A percentile compares a stretch with the other conserved stretches of the same genome.
phyloP scores from a whole-genome alignment of 768 basidiomycete genomes.

The Roridomyces roridus region DNA sequence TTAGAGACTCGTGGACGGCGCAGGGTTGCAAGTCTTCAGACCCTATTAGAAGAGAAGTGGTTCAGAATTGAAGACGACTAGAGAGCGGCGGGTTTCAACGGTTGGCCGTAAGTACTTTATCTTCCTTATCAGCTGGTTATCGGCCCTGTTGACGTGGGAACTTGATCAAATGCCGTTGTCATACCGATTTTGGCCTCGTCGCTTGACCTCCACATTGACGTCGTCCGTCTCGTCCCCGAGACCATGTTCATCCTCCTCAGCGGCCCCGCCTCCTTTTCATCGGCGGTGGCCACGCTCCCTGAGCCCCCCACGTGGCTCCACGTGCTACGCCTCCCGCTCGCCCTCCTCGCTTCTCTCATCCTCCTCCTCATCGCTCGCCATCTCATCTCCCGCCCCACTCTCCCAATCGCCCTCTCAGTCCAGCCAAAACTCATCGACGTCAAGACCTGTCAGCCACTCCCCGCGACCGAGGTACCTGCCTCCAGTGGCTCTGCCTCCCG shows the following conservation, averaged over 20 bases:
- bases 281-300: neutral
- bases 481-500: neutral
- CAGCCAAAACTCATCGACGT: neutral
- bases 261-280: neutral
- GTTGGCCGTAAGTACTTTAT: too few relatives aligned
- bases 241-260: constrained; percentile 18
- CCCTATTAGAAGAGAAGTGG: too few relatives aligned
- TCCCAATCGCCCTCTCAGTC: neutral
- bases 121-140: too few relatives aligned
- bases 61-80: too few relatives aligned
- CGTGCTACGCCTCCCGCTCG: neutral
- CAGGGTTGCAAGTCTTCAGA: too few relatives aligned
- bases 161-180: too few relatives aligned
- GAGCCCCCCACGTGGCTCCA: neutral
- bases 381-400: neutral
- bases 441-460: neutral
- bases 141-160: too few relatives aligned
- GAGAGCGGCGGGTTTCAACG: too few relatives aligned
- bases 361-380: neutral
- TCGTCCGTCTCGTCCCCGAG: constrained; percentile 4
- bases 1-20: too few relatives aligned
- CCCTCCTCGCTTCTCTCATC: constrained; percentile 7
- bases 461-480: neutral
- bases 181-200: too few relatives aligned
- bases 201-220: neutral